Conservation (phyloP, 352 stramenopile species). For the Globisporangium lucens region DNA sequence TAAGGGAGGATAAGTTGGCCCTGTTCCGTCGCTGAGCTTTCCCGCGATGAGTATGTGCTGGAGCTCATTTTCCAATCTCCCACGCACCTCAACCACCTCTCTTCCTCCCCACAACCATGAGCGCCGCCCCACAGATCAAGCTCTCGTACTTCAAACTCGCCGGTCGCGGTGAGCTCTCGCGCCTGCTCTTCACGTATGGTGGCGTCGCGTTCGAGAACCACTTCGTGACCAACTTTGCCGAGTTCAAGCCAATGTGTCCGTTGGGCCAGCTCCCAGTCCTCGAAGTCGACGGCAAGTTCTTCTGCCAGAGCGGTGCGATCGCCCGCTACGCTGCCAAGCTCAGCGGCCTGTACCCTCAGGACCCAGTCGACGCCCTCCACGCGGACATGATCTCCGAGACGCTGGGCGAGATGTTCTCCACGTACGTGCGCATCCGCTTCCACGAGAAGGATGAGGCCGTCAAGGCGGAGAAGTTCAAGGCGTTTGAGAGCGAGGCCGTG, state of each 20-base stretch:
- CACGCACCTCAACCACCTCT: conserved; percentile 17
- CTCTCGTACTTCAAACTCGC: conserved; percentile 60
- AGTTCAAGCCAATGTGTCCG: conserved; percentile 36
- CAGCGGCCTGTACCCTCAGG: conserved; percentile 27
- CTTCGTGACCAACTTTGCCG: conserved; percentile 30
- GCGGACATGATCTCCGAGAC: conserved; percentile 23
- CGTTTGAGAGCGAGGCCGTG: background rate
- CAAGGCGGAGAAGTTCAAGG: conserved; percentile 10
- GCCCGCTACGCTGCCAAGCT: conserved; percentile 41
- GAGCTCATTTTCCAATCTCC: conserved; percentile 3
- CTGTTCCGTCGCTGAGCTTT: conserved; percentile 17
- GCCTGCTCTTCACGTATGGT: conserved; percentile 45
- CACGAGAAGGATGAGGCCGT: conserved; percentile 29
- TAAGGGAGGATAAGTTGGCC: background rate
- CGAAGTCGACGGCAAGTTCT: conserved; percentile 31
- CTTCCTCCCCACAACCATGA: conserved; percentile 1
- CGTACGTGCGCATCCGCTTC: conserved; percentile 25
- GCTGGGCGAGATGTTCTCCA: conserved; percentile 15
- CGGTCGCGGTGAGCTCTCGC: conserved; percentile 44
- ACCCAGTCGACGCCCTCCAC: conserved; percentile 25
- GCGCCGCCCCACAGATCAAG: conserved; percentile 27
- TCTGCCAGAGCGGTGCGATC: conserved; percentile 42
- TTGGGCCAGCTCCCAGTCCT: conserved; percentile 40
- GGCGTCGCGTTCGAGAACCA: conserved; percentile 34
- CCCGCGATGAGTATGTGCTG: conserved; percentile 14